Conservation (phyloP, 148 eudicot genomes). For the Simmondsia chinensis region DNA sequence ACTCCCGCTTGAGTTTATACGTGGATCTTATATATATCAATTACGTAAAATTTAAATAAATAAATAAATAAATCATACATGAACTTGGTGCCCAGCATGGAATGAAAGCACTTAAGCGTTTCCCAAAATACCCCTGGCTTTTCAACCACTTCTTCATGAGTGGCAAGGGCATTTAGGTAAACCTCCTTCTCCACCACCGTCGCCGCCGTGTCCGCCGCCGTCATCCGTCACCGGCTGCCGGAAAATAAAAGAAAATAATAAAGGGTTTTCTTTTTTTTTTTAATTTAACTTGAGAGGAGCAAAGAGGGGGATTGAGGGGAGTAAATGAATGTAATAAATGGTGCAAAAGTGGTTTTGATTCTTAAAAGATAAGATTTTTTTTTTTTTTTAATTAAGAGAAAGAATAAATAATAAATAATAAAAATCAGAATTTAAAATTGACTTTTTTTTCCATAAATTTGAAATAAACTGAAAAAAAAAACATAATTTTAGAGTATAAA, state of each 20-base stretch:
- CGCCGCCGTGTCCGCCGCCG: conserved; percentile 8
- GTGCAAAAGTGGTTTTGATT: too few species aligned
- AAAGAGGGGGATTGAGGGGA: not conserved
- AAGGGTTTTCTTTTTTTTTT: not conserved
- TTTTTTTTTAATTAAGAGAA: too few species aligned
- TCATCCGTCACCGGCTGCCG: conserved; percentile 14
- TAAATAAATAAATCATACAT: conserved; percentile 17
- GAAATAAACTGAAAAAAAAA: too few species aligned
- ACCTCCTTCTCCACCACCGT: conserved; percentile 4
- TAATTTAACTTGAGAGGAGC: not conserved
- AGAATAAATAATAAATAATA: too few species aligned
- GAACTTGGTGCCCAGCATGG: conserved; percentile 32
- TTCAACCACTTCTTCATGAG: conserved; percentile 43
- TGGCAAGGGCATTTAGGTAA: conserved; percentile 32
- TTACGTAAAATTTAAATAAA: not conserved
- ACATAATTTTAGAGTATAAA: too few species aligned
- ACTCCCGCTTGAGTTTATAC: not conserved
- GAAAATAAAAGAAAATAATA: conserved; percentile 1
- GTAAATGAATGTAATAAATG: too few species aligned
- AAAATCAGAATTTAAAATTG: too few species aligned
- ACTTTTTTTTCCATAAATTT: too few species aligned
- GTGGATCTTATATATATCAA: too few species aligned
- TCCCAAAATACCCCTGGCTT: conserved; percentile 41
- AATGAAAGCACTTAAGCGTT: conserved; percentile 40
- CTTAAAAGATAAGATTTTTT: too few species aligned